phyloP scores from a whole-genome alignment of 345 rosid species.

The Microthlaspi erraticum region DNA sequence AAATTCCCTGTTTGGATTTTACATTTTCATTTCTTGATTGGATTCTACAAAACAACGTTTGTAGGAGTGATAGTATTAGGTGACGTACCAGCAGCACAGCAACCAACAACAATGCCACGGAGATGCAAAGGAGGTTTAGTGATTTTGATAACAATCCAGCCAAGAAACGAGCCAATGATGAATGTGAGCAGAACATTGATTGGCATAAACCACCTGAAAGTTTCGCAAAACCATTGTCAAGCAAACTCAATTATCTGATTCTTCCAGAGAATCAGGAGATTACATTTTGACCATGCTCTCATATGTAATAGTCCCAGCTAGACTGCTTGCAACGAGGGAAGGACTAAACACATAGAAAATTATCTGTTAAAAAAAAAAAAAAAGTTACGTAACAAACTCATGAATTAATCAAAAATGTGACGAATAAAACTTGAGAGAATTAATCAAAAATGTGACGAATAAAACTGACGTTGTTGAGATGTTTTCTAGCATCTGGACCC shows the following conservation, averaged over 20 bases:
- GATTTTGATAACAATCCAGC: slow-evolving; percentile 58
- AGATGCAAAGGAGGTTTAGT: slow-evolving; percentile 55
- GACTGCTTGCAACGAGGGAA: slow-evolving; percentile 57
- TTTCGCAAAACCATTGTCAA: neutral
- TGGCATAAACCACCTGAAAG: slow-evolving; percentile 67
- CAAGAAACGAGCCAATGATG: slow-evolving; percentile 56
- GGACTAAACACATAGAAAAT: slow-evolving; percentile 70
- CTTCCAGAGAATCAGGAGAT: slow-evolving; percentile 33
- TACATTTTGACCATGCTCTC: slow-evolving; percentile 59
- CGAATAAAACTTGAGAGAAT: neutral
- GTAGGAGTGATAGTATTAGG: neutral
- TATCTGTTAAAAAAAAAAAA: slow-evolving; percentile 45
- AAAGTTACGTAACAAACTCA: slow-evolving; percentile 6
- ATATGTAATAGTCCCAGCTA: slow-evolving; percentile 56
- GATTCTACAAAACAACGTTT: neutral
- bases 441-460: neutral
- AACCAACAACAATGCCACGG: slow-evolving; percentile 44
- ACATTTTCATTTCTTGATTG: neutral
- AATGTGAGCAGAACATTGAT: slow-evolving; percentile 59
- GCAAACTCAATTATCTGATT: neutral
- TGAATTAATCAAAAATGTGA: neutral
- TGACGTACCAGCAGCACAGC: slow-evolving; percentile 40
- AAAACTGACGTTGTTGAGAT: slow-evolving; percentile 55
- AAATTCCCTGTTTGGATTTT: slow-evolving; percentile 53
- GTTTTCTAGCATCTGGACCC: slow-evolving; percentile 61